A percentile compares a stretch with the other conserved stretches of the same genome.
phyloP scores from a whole-genome alignment of 2,329 filamentous ascomycete species.

The Diaporthe eres region DNA sequence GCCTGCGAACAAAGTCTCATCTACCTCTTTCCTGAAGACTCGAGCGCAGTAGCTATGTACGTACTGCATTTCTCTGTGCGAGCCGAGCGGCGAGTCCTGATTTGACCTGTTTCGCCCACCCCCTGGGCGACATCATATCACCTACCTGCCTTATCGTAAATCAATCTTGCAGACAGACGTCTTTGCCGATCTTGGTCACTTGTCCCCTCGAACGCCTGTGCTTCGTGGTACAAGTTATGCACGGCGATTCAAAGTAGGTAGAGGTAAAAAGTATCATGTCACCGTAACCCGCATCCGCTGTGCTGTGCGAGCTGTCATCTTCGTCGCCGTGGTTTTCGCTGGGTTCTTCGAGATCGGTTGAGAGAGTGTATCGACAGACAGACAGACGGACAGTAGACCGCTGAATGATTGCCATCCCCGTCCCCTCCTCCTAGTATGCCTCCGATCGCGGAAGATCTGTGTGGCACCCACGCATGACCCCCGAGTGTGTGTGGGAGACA shows the following conservation, averaged over 20 bases:
- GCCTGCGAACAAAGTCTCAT: constrained; percentile 6
- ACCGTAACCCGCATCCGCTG: neutral
- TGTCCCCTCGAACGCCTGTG: neutral
- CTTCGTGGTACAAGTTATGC: constrained; percentile 4
- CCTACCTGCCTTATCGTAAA: constrained; percentile 24
- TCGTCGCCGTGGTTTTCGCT: neutral
- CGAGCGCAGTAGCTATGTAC: neutral
- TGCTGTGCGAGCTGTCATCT: neutral
- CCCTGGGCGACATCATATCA: neutral
- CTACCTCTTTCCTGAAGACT: constrained; percentile 3
- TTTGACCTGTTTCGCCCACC: neutral
- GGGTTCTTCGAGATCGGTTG: neutral
- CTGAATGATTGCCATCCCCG: neutral
- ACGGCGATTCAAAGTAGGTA: neutral
- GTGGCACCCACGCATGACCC: neutral
- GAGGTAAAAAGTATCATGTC: neutral
- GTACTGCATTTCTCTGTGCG: neutral
- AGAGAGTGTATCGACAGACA: neutral
- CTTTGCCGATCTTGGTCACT: constrained; percentile 29
- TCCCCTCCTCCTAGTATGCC: too few relatives aligned
- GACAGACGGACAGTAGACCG: neutral
- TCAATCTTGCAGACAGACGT: constrained; percentile 33
- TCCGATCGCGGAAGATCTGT: neutral
- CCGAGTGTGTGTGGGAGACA: neutral
- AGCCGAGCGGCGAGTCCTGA: neutral